These are phyloP conservation scores for Crithidia acanthocephali DNA, from an alignment of 208 protist genomes.

Conservation along the genomic window DNA sequence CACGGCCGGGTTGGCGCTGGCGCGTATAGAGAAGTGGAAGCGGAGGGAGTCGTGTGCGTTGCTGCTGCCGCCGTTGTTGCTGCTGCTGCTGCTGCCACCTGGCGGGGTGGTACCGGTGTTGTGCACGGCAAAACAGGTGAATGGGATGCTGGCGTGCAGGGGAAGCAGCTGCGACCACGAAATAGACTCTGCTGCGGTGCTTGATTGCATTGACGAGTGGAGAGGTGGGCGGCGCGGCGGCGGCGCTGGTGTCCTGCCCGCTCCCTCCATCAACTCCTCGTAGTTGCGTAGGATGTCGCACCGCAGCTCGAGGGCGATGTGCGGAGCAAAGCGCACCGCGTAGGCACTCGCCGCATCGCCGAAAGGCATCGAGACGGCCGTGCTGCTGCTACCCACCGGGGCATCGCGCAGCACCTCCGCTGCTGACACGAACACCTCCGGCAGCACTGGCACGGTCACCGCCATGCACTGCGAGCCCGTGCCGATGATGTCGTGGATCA, in stretches of 20 bases:
- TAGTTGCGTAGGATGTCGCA: constrained; percentile 50
- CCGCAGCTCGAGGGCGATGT: constrained; percentile 84
- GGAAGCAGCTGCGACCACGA: constrained; percentile 25
- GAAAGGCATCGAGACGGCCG: constrained; percentile 20
- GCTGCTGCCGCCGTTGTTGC: neutral
- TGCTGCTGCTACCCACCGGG: neutral
- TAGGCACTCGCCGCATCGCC: constrained; percentile 44
- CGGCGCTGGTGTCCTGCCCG: neutral
- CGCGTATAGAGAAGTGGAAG: constrained; percentile 8
- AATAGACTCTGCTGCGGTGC: neutral
- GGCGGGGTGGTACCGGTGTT: neutral
- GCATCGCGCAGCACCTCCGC: neutral
- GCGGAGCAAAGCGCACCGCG: constrained; percentile 63
- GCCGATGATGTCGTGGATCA: constrained; percentile 73
- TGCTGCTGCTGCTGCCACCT: constrained; percentile 6
- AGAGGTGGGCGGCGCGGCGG: neutral
- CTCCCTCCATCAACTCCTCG: constrained; percentile 42
- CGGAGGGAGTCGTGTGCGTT: constrained; percentile 7
- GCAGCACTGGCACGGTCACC: constrained; percentile 55
- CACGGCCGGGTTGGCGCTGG: constrained; percentile 2
- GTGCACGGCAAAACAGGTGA: constrained; percentile 24
- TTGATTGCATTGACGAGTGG: neutral
- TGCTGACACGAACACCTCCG: constrained; percentile 50
- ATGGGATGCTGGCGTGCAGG: constrained; percentile 18
- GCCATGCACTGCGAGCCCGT: constrained; percentile 47